phyloP scores from a whole-genome alignment of 176 grass and related monocot genomes.

The Elymus sibiricus region DNA sequence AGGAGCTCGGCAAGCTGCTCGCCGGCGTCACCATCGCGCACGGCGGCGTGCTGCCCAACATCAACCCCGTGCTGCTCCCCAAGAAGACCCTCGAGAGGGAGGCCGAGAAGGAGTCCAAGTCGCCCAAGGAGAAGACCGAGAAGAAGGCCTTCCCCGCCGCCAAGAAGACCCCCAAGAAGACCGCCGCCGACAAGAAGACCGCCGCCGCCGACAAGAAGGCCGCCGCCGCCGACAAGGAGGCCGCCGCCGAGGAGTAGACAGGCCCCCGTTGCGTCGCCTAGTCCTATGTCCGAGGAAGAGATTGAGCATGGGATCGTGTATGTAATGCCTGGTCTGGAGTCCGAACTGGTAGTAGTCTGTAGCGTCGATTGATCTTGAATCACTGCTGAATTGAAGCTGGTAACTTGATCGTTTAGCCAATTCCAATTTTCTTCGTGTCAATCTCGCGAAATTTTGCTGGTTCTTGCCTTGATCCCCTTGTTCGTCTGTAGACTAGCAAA shows the following conservation, averaged over 20 bases:
- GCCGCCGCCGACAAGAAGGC: too few relatives aligned
- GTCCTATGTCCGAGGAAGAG: neutral
- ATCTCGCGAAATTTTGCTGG: neutral
- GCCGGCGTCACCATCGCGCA: constrained; percentile 10
- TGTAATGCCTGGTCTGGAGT: neutral
- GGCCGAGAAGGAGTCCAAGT: neutral
- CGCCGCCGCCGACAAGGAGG: neutral
- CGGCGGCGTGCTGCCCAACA: constrained; percentile 30
- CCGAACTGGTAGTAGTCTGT: neutral
- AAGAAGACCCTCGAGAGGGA: constrained; percentile 8
- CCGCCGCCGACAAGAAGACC: neutral
- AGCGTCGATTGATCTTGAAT: neutral
- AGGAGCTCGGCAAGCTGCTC: constrained; percentile 35
- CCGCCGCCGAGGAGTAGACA: neutral
- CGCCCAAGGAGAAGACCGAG: constrained; percentile 16
- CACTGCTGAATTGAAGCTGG: neutral
- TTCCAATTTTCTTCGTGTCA: neutral
- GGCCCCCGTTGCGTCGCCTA: neutral
- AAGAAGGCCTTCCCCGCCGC: neutral
- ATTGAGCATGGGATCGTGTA: neutral
- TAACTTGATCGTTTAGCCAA: neutral
- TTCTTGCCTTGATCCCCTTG: neutral
- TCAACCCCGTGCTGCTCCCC: neutral
- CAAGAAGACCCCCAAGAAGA: too few relatives aligned
- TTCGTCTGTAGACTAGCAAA: too few relatives aligned